These are phyloP conservation scores for Fusarium sp. DNA, from an alignment of 2,329 filamentous ascomycete species.

Conservation along the genomic window DNA sequence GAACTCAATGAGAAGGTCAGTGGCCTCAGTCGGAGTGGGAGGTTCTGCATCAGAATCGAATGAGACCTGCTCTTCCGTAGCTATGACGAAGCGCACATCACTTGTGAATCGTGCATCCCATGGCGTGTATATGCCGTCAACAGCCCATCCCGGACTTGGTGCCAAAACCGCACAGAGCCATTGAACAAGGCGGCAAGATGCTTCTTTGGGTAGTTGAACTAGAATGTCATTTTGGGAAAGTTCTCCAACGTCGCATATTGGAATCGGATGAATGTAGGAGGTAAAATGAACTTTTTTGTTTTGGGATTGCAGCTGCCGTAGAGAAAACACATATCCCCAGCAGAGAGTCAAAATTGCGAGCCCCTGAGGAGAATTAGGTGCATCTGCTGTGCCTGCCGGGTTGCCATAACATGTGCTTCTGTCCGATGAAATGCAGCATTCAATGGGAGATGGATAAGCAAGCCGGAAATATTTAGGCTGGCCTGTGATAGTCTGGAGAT, in stretches of 20 bases:
- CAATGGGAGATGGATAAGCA: constrained; percentile 35
- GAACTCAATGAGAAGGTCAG: constrained; percentile 43
- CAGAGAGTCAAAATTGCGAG: constrained; percentile 44
- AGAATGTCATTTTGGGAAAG: constrained; percentile 33
- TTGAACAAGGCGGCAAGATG: constrained; percentile 39
- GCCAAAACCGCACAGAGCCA: constrained; percentile 46
- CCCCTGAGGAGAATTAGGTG: constrained; percentile 38
- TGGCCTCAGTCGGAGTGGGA: constrained; percentile 36
- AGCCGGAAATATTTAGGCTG: constrained; percentile 46
- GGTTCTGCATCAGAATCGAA: constrained; percentile 27
- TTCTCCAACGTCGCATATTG: constrained; percentile 30
- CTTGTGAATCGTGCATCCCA: constrained; percentile 37
- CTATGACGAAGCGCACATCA: constrained; percentile 36
- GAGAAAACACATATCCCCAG: constrained; percentile 47
- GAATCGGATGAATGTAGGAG: constrained; percentile 38
- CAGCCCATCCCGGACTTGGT: constrained; percentile 35
- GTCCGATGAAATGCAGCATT: constrained; percentile 39
- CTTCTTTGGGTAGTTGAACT: constrained; percentile 33
- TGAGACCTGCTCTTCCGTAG: constrained; percentile 32
- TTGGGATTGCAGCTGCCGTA: constrained; percentile 45
- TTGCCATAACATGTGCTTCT: constrained; percentile 37
- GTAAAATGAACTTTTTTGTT: constrained; percentile 41
- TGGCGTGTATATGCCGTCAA: constrained; percentile 32
- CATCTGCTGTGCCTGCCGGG: constrained; percentile 25
- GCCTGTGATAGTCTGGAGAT: constrained; percentile 40